Percentiles rank a stretch among this genome's conserved stretches.
Evolutionary conservation across 2,329 filamentous ascomycete genomes (phyloP).

Genomic region (Leptographium radiaticola): DNA sequence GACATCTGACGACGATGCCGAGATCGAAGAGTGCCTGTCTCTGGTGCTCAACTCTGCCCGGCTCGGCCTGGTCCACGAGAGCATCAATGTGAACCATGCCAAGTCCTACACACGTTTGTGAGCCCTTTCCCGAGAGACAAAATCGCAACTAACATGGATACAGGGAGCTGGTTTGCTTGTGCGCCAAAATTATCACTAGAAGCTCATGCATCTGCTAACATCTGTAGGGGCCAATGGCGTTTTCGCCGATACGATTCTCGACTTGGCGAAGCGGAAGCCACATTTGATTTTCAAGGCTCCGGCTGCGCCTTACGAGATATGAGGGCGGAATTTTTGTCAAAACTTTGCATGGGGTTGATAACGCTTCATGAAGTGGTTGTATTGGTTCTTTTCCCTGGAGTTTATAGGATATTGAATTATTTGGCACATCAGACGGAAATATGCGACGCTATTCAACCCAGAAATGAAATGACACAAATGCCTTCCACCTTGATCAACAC

Average conservation of each 20-base stretch:
- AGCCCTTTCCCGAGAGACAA: not conserved
- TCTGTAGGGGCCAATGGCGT: slow-evolving; percentile 74
- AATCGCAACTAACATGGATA: slow-evolving; percentile 6
- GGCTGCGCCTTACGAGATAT: slow-evolving; percentile 43
- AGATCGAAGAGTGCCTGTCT: slow-evolving; percentile 63
- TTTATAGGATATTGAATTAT: not conserved
- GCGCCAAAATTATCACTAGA: slow-evolving; percentile 12
- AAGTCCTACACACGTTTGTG: slow-evolving; percentile 58
- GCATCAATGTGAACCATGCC: slow-evolving; percentile 62
- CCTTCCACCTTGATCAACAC: slow-evolving; percentile 36
- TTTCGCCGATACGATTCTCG: slow-evolving; percentile 83
- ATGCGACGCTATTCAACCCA: not conserved
- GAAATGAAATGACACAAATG: not conserved
- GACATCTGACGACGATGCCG: slow-evolving; percentile 70
- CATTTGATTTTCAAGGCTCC: slow-evolving; percentile 67
- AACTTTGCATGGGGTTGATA: not conserved
- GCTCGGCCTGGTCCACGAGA: slow-evolving; percentile 82
- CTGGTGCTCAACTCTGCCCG: slow-evolving; percentile 63
- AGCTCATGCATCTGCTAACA: not conserved
- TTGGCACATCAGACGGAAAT: not conserved
- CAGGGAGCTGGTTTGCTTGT: slow-evolving; percentile 82
- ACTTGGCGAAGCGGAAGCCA: slow-evolving; percentile 79
- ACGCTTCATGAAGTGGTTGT: no score
- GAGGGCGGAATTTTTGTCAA: not conserved
- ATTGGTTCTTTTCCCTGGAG: not conserved